Evolutionary conservation across 2,329 filamentous ascomycete species (phyloP).

Genomic region (Penicillium verrucosum): DNA sequence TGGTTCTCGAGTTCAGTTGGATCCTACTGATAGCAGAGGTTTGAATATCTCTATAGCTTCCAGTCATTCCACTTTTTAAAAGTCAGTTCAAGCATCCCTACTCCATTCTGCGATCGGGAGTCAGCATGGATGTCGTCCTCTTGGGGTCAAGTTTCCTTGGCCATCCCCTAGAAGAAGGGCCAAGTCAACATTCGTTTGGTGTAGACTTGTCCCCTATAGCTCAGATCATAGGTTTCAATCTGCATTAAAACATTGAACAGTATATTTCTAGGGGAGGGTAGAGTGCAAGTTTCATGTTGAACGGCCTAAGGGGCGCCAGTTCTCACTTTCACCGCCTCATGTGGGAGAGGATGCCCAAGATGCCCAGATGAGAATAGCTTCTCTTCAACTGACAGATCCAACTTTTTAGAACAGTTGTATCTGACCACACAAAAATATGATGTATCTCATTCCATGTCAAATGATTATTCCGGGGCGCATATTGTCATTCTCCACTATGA

Average conservation of each 20-base stretch:
- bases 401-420: neutral
- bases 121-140: neutral
- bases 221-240: neutral
- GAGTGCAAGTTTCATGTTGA: neutral
- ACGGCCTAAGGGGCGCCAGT: neutral
- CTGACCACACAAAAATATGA: neutral
- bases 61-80: neutral
- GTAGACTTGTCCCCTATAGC: neutral
- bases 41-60: neutral
- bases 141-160: neutral
- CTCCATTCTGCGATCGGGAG: no score
- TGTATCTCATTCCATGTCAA: neutral
- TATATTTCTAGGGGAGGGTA: neutral
- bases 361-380: neutral
- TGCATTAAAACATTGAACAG: neutral
- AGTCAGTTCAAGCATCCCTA: neutral
- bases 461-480: slow-evolving; percentile 7
- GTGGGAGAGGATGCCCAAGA: neutral
- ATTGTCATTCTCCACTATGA: slow-evolving; percentile 15
- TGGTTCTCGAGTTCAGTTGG: neutral
- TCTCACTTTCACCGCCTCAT: neutral
- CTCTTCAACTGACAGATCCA: neutral
- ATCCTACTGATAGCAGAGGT: neutral
- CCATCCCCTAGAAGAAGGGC: neutral
- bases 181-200: neutral